Base-by-base conservation (phyloP, 352 stramenopile genomes). In the Pythium coloratum region DNA sequence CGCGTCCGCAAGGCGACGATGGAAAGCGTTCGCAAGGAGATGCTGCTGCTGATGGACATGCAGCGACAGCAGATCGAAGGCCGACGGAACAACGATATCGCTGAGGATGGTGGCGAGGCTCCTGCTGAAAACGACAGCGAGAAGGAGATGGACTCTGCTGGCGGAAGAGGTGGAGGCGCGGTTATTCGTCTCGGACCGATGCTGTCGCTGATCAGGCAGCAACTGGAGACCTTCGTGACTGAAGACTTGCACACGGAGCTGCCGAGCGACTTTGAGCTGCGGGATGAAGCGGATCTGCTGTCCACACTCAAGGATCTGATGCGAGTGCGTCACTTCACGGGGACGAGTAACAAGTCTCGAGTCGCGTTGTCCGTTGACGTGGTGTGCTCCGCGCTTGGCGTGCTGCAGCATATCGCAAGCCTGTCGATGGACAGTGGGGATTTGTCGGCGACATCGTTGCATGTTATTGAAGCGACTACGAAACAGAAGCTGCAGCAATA, bases 1-100 rank as follows among this genome's bases (percentile, higher is more conserved):
- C 64, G 56, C 0, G 71, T 65, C 1, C 80, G 76, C 46, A 81
- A 75, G 13, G 72, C 77, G 14, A 86, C 78, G 33, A 76, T 88
- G 20, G 76, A 84, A 20, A 88, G 72, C 44, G 59, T 88, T 20
- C 78, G 78, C n/a, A 88, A 86, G 49, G 67, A 73, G 59, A 61
- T 69, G 67, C 44, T 51, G 7, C 18, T 73, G 30, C 32, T 69
- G 7, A 55, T 67, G 54, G 58, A 66, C 18, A 62, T 71, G 38
- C 49, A 67, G 10, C 47, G 44, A n/a, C 54, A 53, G 10, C 46
- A 30, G 46, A 28, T 53, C 46, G 7, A 30, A 28, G 18, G 20
- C 18, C 16, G 20, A 53, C 46, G 30, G 18, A 24, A 53, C n/a
- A 53, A 53, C 46, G 46, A 53, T 18, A 28, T 14, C 3, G 16